These are phyloP conservation scores for Xylaria sp. DNA, from an alignment of 2,329 filamentous ascomycete species.

Conservation along the genomic window DNA sequence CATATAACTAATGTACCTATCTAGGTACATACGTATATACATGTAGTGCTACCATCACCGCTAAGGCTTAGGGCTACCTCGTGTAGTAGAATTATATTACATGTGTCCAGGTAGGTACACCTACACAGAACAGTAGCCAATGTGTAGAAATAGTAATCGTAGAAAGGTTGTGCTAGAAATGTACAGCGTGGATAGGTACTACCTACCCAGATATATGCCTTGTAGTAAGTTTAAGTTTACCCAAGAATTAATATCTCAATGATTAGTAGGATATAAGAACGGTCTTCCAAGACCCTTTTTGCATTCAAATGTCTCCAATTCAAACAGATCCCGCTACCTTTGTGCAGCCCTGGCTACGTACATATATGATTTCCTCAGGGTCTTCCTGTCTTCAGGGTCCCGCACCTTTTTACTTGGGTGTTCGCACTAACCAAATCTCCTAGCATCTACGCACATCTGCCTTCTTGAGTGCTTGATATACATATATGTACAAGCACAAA, in stretches of 20 bases:
- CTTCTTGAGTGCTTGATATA: background rate
- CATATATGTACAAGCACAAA: background rate
- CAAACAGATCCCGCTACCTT: background rate
- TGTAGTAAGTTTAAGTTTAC: too few species aligned
- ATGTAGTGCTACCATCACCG: too few species aligned
- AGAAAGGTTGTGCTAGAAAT: too few species aligned
- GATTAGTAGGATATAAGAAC: background rate
- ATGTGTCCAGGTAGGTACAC: too few species aligned
- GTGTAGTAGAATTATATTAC: too few species aligned
- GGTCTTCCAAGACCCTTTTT: background rate
- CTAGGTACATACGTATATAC: too few species aligned
- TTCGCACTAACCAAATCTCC: background rate
- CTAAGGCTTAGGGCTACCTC: too few species aligned
- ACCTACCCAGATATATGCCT: too few species aligned
- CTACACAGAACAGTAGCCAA: too few species aligned
- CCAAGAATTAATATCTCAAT: background rate
- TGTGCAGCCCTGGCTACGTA: background rate
- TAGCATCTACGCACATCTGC: background rate
- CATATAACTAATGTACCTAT: too few species aligned
- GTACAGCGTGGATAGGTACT: too few species aligned
- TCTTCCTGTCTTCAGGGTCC: background rate
- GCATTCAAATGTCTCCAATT: background rate
- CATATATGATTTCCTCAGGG: background rate
- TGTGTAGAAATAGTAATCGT: too few species aligned
- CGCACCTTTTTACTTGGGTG: conserved; percentile 1